phyloP scores from a whole-genome alignment of 139 green algal genomes.

The Deuterostichococcus epilithicus region DNA sequence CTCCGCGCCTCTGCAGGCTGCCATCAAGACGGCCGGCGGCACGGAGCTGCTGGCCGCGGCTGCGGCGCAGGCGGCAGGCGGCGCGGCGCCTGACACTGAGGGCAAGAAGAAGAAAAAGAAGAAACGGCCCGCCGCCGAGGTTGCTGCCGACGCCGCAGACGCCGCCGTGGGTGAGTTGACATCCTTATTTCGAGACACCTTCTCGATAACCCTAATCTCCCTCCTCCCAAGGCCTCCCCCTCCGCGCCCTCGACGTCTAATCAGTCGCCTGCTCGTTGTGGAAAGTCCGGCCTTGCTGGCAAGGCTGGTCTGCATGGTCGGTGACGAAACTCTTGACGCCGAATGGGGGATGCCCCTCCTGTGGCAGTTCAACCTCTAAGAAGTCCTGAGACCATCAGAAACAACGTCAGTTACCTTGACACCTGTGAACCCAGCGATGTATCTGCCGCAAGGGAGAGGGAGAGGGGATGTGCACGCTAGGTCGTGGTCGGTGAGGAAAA shows the following conservation, averaged over 20 bases:
- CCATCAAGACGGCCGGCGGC: background rate
- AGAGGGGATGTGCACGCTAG: too few relatives aligned
- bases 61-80: background rate
- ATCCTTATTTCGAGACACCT: background rate
- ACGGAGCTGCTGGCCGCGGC: background rate
- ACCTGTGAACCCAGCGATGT: too few relatives aligned
- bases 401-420: too few relatives aligned
- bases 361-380: constrained; percentile 4
- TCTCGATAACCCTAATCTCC: background rate
- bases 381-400: constrained; percentile 12
- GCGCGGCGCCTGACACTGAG: background rate
- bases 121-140: constrained; percentile 23
- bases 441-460: too few relatives aligned
- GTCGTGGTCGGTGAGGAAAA: too few relatives aligned
- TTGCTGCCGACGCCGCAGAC: background rate
- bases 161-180: background rate
- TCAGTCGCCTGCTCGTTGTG: background rate
- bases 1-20: background rate
- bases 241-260: background rate
- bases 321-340: background rate
- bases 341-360: background rate
- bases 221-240: background rate
- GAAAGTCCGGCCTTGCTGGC: background rate
- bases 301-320: background rate
- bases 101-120: constrained; percentile 33